These are phyloP conservation scores for Neonectria punicea DNA, from an alignment of 2,329 filamentous ascomycete genomes.

Conservation along the genomic window DNA sequence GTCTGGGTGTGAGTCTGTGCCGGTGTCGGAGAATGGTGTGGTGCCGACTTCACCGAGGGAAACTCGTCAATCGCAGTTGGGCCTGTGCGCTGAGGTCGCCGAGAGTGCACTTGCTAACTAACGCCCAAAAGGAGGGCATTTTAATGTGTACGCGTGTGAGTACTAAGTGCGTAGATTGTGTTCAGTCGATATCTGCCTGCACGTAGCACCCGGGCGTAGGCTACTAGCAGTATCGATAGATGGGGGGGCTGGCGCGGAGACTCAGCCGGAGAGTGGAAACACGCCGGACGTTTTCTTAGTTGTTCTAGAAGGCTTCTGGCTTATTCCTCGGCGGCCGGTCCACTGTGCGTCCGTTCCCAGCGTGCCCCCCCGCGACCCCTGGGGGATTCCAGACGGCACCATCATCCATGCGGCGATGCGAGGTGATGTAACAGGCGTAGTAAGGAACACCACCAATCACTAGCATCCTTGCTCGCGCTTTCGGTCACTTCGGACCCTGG, in stretches of 20 bases:
- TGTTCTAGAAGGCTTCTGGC: slow-evolving; percentile 43
- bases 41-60: neutral
- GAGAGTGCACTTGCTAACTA: neutral
- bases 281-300: slow-evolving; percentile 19
- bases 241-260: too few relatives aligned
- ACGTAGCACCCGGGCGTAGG: too few relatives aligned
- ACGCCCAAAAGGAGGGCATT: slow-evolving; percentile 5
- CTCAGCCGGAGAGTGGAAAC: slow-evolving; percentile 20
- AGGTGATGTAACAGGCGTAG: slow-evolving; percentile 25
- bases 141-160: neutral
- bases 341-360: slow-evolving; percentile 10
- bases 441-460: slow-evolving; percentile 17
- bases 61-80: slow-evolving; percentile 10
- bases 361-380: slow-evolving; percentile 22
- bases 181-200: neutral
- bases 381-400: slow-evolving; percentile 18
- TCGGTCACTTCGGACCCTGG: neutral
- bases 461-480: slow-evolving; percentile 23
- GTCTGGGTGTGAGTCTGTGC: neutral
- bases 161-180: neutral
- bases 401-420: slow-evolving; percentile 28
- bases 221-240: too few relatives aligned
- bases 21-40: neutral
- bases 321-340: slow-evolving; percentile 13
- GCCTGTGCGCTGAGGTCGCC: slow-evolving; percentile 13